Conservation (phyloP, 306 rosid genomes). For the Vicia sativa region DNA sequence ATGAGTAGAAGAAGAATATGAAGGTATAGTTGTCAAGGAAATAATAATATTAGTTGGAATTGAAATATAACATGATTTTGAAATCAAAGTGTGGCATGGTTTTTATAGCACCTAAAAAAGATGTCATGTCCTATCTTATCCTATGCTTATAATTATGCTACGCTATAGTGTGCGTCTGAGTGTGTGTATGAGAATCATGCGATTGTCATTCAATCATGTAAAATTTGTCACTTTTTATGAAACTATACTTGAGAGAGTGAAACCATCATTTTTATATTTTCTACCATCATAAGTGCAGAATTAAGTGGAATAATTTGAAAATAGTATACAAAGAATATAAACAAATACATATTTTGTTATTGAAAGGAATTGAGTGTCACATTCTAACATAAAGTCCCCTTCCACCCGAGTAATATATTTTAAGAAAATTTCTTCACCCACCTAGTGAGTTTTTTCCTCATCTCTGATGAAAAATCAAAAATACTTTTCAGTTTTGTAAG, state of each 20-base stretch:
- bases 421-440: too few relatives aligned
- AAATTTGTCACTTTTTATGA: conserved; percentile 3
- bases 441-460: too few relatives aligned
- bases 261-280: not conserved
- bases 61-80: conserved; percentile 35
- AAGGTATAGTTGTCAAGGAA: conserved; percentile 11
- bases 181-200: not conserved
- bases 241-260: not conserved
- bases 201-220: not conserved
- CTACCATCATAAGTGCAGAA: too few relatives aligned
- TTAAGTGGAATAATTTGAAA: too few relatives aligned
- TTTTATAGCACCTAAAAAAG: conserved; percentile 49
- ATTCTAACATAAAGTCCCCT: conserved; percentile 3
- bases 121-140: not conserved
- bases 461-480: too few relatives aligned
- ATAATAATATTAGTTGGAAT: not conserved
- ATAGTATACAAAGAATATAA: too few relatives aligned
- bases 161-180: too few relatives aligned
- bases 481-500: too few relatives aligned
- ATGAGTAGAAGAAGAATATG: not conserved
- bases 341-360: not conserved
- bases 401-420: conserved; percentile 28
- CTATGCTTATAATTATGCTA: conserved; percentile 8
- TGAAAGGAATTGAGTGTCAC: conserved; percentile 30
- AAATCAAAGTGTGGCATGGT: conserved; percentile 28